These are phyloP conservation scores for Gillenia trifoliata DNA, from an alignment of 306 rosid species.

Conservation along the genomic window DNA sequence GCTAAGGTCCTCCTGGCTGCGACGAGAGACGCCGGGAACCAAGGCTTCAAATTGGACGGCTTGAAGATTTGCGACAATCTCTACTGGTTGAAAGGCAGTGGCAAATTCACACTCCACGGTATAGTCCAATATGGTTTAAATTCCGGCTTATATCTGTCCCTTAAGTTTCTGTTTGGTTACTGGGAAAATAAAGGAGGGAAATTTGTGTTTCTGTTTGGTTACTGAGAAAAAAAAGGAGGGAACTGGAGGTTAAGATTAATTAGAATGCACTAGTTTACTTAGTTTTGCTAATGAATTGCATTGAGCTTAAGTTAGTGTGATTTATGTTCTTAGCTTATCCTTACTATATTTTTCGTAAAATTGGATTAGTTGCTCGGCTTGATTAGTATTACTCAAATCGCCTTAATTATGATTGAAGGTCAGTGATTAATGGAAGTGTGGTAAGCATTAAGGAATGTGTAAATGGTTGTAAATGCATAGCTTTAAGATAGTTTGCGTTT, in stretches of 20 bases:
- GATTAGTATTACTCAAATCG: background rate
- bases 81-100: conserved; percentile 97
- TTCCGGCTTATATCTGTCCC: background rate
- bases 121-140: background rate
- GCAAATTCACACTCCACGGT: conserved; percentile 72
- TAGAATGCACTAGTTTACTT: background rate
- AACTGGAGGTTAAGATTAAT: background rate
- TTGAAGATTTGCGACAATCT: conserved; percentile 64
- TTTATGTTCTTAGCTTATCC: background rate
- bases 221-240: background rate
- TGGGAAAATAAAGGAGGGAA: background rate
- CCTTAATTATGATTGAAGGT: background rate
- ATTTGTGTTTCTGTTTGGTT: background rate
- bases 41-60: conserved; percentile 92
- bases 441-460: background rate
- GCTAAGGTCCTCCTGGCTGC: conserved; percentile 57
- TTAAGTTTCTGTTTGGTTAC: conserved; percentile 1
- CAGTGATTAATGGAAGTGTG: background rate
- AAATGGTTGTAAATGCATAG: background rate
- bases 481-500: background rate
- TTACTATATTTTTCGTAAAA: background rate
- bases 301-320: background rate
- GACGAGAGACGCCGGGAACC: conserved; percentile 49
- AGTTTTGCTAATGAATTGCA: background rate
- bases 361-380: background rate